These are phyloP conservation scores for Irpex sp. DNA, from an alignment of 1,284 basidiomycete species.

Conservation along the genomic window DNA sequence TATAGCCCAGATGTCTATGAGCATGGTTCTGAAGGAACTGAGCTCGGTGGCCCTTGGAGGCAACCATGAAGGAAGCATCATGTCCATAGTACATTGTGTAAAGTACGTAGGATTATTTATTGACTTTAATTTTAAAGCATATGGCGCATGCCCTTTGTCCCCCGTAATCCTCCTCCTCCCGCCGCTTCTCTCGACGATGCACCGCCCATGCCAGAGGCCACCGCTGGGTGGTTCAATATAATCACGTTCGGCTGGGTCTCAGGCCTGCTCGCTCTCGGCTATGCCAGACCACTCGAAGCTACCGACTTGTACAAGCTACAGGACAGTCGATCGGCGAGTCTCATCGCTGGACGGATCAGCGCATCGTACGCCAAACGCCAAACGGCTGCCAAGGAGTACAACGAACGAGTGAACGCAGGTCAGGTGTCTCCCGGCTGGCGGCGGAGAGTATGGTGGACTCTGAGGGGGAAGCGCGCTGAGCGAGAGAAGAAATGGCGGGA, in stretches of 20 bases:
- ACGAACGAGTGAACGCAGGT: constrained; percentile 59
- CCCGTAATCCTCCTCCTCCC: constrained; percentile 39
- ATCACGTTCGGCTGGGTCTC: constrained; percentile 74
- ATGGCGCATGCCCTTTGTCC: constrained; percentile 19
- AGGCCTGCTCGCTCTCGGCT: constrained; percentile 66
- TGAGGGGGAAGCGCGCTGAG: constrained; percentile 48
- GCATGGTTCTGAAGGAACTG: neutral
- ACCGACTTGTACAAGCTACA: constrained; percentile 85
- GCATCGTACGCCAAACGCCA: constrained; percentile 63
- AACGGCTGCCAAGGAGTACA: constrained; percentile 64
- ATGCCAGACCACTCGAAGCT: constrained; percentile 77
- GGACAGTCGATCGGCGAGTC: constrained; percentile 51
- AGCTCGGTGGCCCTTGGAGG: too few relatives aligned
- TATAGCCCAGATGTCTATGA: neutral
- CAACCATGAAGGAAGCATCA: neutral
- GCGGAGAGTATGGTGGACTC: constrained; percentile 55
- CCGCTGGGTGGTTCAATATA: constrained; percentile 47
- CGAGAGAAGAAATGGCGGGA: constrained; percentile 65
- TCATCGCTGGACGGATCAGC: constrained; percentile 62
- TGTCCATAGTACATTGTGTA: neutral
- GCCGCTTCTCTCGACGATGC: constrained; percentile 54
- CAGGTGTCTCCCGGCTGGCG: constrained; percentile 57
- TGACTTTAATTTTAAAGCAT: constrained; percentile 11
- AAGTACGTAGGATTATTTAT: constrained; percentile 6
- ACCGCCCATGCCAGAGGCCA: constrained; percentile 43